Base-by-base conservation (phyloP, 179 eudicot species). In the Carnegiea gigantea region DNA sequence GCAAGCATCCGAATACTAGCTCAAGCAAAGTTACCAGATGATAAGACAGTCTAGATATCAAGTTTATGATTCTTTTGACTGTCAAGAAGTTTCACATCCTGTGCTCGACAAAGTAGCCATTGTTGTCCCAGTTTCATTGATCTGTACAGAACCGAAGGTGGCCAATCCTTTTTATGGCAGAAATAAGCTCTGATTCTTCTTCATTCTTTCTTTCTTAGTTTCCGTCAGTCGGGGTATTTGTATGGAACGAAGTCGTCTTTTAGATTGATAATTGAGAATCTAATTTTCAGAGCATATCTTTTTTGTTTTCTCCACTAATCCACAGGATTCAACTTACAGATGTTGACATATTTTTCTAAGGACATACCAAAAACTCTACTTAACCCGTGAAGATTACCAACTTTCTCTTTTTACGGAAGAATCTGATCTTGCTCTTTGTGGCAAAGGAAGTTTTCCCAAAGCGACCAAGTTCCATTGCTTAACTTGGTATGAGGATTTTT, bases 11-110 rank as follows among this genome's bases (percentile, higher is more conserved):
- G 30, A 82, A 54, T 54, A 54, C 62, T 62, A 62, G 83, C 83
- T 80, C 86, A 84, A 81, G 92, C 82, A 89, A 88, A 74, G 59
- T 72, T 44, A 90, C 90, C 78, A 88, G 91, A 85, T 89, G 89
- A 90, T 80, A 77, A 68, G 53, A 76, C 46, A 65, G 71, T 85
- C 79, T 57, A 33, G 62, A 44, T 62, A 9, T 57, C 48, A 57
- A 57, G 73, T 54, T 15, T 15, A 49, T 62, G 20, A 20, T 62
- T 75, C 75, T 51, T 62, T 77, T 48, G 49, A 78, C 84, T 48
- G 73, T 73, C 46, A 81, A 44, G 73, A 76, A 62, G 11, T 36
- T 33, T 33, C 36, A 33, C 36, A 33, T 33, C 36, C 36, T 57
- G 74, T 80, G n/a, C 79, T 68, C 9, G 9, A 18, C 64, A 53